Percentiles rank a stretch among this genome's conserved stretches.
Evolutionary conservation across 2,329 filamentous ascomycete species (phyloP).

Genomic region (Tolypocladium endophyticum): DNA sequence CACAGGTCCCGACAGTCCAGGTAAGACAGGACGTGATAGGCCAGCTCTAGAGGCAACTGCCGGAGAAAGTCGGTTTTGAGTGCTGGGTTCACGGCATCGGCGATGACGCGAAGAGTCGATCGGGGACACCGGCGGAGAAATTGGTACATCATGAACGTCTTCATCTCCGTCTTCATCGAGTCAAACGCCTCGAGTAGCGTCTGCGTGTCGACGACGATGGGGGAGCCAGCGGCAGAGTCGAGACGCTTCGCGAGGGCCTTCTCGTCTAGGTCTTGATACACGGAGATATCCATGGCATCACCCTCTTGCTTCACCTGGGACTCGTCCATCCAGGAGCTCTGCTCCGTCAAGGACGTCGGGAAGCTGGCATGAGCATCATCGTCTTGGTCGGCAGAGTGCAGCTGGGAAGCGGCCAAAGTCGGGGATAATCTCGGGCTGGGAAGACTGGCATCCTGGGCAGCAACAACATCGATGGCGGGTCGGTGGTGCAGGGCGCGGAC

Average conservation of each 20-base stretch:
- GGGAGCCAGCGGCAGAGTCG: conserved; percentile 2
- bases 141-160: conserved; percentile 95
- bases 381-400: conserved; percentile 34
- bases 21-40: conserved; percentile 77
- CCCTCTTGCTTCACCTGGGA: conserved; percentile 26
- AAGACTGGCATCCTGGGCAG: conserved; percentile 79
- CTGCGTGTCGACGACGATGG: conserved; percentile 65
- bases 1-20: conserved; percentile 81
- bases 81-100: conserved; percentile 84
- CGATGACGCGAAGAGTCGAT: conserved; percentile 79
- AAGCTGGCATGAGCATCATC: conserved; percentile 25
- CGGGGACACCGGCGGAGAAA: conserved; percentile 80
- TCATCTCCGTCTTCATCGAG: conserved; percentile 80
- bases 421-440: conserved; percentile 93
- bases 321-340: conserved; percentile 25
- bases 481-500: conserved; percentile 36
- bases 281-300: conserved; percentile 8
- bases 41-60: conserved; percentile 75
- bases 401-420: conserved; percentile 63
- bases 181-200: conserved; percentile 85
- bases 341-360: conserved; percentile 18
- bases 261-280: conserved; percentile 9
- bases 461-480: conserved; percentile 55
- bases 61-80: conserved; percentile 89
- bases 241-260: conserved; percentile 2